Base-by-base conservation (phyloP, 2,329 filamentous ascomycete species). In the Cordyceps militaris region DNA sequence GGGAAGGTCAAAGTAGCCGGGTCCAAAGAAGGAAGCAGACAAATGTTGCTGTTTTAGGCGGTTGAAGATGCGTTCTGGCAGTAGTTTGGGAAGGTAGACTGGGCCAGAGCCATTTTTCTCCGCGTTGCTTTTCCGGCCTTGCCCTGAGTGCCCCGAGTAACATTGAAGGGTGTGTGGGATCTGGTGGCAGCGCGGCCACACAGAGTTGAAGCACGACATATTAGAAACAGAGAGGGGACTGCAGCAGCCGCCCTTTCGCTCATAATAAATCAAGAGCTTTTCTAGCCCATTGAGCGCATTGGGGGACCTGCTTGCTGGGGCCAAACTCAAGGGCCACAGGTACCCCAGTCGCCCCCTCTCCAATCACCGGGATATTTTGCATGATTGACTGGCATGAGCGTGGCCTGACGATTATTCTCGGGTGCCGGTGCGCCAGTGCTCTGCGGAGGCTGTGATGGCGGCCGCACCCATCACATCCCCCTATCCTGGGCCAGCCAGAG, bases 121-220 rank as follows among this genome's bases (percentile, higher is more conserved):
- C 34, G 51, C 26, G 43, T 59, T 59, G 57, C 57, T 59, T 59
- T 58, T 59, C 36, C 30, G 23, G 51, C 43, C 50, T 40, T 59
- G 50, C 43, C 57, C 57, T 59, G 50, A 38, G 40, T 30, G 36
- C 19, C 40, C 40, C 21, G 40, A 48, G 28, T 48, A n/a, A 26
- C 46, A 50, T 40, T 40, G 28, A 52, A n/a, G 56, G 43, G 57
- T 48, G 57, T 55, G 57, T 55, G 57, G 51, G 57, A 59, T 59
- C 56, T 58, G 56, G 38, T 19, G 48, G 48, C 42, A 47, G 56
- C 48, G n/a, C 32, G 32, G 16, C 40, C 48, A 32, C 56, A 50
- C 46, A 40, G 30, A 46, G 32, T 36, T 30, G 50, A 32, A 48
- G 53, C 43, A 40, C 48, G 34, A 11, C 24, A 47, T 30, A 32